Percentiles rank a stretch among this genome's conserved stretches.
phyloP scores from a whole-genome alignment of 1,284 basidiomycete species.

The Ganoderma meredithae region DNA sequence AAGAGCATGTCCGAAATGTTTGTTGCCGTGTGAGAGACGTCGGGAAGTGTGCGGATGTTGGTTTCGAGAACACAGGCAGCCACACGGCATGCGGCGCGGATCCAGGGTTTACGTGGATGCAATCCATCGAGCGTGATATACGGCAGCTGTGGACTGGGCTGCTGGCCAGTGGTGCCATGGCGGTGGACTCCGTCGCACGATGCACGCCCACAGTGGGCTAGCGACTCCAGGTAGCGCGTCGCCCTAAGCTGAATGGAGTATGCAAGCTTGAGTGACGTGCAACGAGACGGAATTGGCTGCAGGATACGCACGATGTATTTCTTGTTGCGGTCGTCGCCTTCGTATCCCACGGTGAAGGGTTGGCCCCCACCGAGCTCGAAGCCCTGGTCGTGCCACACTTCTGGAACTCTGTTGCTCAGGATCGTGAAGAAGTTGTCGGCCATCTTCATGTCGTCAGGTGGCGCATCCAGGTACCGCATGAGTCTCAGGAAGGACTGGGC shows the following conservation, averaged over 20 bases:
- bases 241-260: constrained; percentile 47
- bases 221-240: constrained; percentile 47
- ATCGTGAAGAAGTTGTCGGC: constrained; percentile 76
- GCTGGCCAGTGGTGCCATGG: constrained; percentile 9
- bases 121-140: constrained; percentile 32
- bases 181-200: constrained; percentile 26
- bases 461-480: constrained; percentile 51
- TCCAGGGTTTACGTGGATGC: constrained; percentile 24
- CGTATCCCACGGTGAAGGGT: constrained; percentile 66
- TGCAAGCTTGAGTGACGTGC: constrained; percentile 13
- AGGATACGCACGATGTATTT: constrained; percentile 58
- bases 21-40: constrained; percentile 35
- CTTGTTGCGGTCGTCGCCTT: constrained; percentile 64
- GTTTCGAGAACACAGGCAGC: constrained; percentile 60
- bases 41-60: constrained; percentile 57
- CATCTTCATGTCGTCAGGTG: constrained; percentile 64
- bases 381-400: constrained; percentile 69
- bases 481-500: constrained; percentile 58
- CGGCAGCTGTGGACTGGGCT: constrained; percentile 27
- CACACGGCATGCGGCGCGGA: constrained; percentile 54
- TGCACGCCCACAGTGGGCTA: constrained; percentile 37
- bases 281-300: neutral
- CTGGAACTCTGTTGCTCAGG: constrained; percentile 56
- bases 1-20: constrained; percentile 49
- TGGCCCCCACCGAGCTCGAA: constrained; percentile 65